Evolutionary conservation across 192 early-diverging fungal genomes (phyloP).

Genomic region (Obelidium mucronatum): DNA sequence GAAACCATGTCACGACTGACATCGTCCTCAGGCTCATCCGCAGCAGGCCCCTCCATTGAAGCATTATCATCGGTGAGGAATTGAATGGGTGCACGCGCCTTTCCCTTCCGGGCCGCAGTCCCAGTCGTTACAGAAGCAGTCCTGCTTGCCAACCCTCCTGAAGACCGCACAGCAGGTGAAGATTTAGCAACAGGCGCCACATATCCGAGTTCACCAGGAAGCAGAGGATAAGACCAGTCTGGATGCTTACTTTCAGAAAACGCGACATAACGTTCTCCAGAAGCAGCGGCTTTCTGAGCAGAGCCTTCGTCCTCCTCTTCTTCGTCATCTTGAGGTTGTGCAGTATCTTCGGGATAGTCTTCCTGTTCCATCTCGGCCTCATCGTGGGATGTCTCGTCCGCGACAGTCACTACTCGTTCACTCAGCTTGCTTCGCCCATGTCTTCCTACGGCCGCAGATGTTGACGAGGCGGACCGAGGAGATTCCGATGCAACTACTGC

Average conservation of each 20-base stretch:
- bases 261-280: background rate
- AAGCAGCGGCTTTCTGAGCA: background rate
- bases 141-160: background rate
- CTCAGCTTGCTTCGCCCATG: conserved; percentile 2
- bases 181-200: background rate
- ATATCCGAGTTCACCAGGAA: conserved; percentile 6
- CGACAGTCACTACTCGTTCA: background rate
- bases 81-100: too few species aligned
- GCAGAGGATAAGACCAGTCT: conserved; percentile 10
- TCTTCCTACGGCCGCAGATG: background rate
- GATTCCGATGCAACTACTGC: background rate
- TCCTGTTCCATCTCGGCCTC: background rate
- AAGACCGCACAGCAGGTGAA: too few species aligned
- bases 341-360: background rate
- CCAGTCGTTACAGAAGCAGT: background rate
- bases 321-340: background rate
- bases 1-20: too few species aligned
- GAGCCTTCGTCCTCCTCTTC: background rate
- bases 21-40: too few species aligned
- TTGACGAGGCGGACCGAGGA: background rate
- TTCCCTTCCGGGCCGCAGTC: too few species aligned
- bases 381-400: background rate
- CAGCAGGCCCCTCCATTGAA: too few species aligned
- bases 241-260: background rate
- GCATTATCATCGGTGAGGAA: too few species aligned